These are phyloP conservation scores for Ophiobolus disseminans DNA, from an alignment of 2,329 filamentous ascomycete genomes.

Conservation along the genomic window DNA sequence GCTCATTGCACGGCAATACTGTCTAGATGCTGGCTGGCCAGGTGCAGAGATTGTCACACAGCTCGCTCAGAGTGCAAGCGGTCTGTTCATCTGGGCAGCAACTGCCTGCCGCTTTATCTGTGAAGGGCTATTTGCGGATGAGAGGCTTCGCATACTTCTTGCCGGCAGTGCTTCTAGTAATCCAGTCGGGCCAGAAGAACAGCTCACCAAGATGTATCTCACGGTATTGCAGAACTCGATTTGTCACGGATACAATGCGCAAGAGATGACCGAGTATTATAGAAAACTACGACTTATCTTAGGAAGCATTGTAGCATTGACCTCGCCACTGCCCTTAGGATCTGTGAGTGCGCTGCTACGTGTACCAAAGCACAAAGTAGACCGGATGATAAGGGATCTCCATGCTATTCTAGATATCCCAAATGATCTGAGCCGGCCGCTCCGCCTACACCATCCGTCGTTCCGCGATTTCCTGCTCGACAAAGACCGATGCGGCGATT, in stretches of 20 bases:
- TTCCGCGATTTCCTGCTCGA: conserved; percentile 32
- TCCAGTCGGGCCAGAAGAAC: neutral
- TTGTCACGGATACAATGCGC: neutral
- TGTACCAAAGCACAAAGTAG: neutral
- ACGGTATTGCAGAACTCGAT: conserved; percentile 1
- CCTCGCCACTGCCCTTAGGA: neutral
- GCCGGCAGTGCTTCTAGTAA: neutral
- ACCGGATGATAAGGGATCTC: conserved; percentile 35
- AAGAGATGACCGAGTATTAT: neutral
- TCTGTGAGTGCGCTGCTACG: conserved; percentile 1
- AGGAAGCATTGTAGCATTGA: neutral
- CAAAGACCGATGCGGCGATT: conserved; percentile 23
- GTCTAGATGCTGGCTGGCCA: conserved; percentile 19
- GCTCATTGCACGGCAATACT: neutral
- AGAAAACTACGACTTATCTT: neutral
- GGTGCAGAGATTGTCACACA: conserved; percentile 20
- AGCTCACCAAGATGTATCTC: conserved; percentile 1
- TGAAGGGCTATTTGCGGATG: conserved; percentile 4
- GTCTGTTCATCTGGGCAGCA: conserved; percentile 47
- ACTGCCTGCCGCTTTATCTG: conserved; percentile 31
- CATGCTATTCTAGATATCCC: conserved; percentile 28
- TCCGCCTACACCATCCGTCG: conserved; percentile 17
- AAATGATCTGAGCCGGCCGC: conserved; percentile 13
- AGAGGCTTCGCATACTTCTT: conserved; percentile 1
- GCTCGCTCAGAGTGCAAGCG: conserved; percentile 33